Conservation (phyloP, 179 eudicot species). For the Heliamphora ciliata region DNA sequence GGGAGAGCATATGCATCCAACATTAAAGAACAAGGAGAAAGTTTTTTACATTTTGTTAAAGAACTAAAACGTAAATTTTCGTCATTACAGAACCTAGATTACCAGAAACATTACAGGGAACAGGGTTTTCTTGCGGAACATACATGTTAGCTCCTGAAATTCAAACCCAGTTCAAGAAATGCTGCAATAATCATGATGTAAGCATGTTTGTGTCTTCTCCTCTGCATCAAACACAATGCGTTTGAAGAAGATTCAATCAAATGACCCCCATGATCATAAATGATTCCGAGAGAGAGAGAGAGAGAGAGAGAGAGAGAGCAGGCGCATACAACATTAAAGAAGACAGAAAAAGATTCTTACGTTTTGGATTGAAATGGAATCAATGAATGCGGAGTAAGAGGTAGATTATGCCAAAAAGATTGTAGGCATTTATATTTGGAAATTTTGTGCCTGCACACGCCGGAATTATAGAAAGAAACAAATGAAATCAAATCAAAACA, state of each 20-base stretch:
- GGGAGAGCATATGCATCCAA: not conserved
- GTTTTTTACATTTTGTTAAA: not conserved
- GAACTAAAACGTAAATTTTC: no score
- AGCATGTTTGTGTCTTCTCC: not conserved
- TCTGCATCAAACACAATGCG: constrained; percentile 1
- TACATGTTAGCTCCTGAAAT: no score
- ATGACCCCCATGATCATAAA: not conserved
- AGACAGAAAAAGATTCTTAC: not conserved
- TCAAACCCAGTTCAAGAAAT: not conserved
- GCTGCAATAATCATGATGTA: not conserved
- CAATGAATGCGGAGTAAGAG: not conserved
- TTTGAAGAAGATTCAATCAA: not conserved
- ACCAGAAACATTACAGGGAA: no score
- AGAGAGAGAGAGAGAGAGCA: not conserved
- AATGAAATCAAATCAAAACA: not conserved
- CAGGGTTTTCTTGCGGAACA: no score
- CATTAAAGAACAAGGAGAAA: not conserved
- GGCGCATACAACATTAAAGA: not conserved
- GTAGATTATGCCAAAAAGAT: not conserved
- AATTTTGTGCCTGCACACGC: not conserved
- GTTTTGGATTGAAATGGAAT: constrained; percentile 1
- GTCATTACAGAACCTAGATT: no score
- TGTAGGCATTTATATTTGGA: not conserved
- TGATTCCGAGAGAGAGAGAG: not conserved
- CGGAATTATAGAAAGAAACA: not conserved